These are phyloP conservation scores for Metarhizium rileyi DNA, from an alignment of 2,329 filamentous ascomycete species.

Conservation along the genomic window DNA sequence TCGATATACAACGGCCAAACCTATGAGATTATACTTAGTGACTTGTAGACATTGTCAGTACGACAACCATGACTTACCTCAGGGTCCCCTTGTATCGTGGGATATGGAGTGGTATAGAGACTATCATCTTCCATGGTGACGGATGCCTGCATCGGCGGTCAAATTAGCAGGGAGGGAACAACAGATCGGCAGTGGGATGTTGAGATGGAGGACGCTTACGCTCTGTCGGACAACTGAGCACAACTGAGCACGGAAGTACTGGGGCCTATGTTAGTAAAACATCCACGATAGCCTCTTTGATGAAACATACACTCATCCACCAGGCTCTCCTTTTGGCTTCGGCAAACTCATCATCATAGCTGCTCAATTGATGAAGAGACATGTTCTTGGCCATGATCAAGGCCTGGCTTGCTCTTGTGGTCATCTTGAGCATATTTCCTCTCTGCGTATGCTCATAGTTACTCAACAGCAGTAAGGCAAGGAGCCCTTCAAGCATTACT, in stretches of 20 bases:
- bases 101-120: neutral
- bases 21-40: neutral
- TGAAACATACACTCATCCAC: constrained; percentile 5
- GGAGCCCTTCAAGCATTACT: neutral
- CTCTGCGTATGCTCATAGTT: constrained; percentile 5
- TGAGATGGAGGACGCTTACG: neutral
- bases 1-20: constrained; percentile 1
- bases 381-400: constrained; percentile 1
- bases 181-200: too few species aligned
- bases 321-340: constrained; percentile 3
- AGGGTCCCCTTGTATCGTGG: neutral
- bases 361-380: neutral
- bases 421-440: constrained; percentile 4
- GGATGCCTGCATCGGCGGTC: neutral
- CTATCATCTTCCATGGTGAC: neutral
- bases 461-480: constrained; percentile 1
- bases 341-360: neutral
- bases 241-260: constrained; percentile 5
- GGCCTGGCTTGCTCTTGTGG: constrained; percentile 2
- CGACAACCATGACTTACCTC: neutral
- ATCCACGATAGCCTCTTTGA: neutral
- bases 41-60: neutral
- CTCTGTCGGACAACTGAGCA: constrained; percentile 3
- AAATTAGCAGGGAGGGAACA: neutral
- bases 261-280: neutral